Evolutionary conservation across 495 filamentous ascomycete species (phyloP).

Genomic region (Tuber umbilicatum): DNA sequence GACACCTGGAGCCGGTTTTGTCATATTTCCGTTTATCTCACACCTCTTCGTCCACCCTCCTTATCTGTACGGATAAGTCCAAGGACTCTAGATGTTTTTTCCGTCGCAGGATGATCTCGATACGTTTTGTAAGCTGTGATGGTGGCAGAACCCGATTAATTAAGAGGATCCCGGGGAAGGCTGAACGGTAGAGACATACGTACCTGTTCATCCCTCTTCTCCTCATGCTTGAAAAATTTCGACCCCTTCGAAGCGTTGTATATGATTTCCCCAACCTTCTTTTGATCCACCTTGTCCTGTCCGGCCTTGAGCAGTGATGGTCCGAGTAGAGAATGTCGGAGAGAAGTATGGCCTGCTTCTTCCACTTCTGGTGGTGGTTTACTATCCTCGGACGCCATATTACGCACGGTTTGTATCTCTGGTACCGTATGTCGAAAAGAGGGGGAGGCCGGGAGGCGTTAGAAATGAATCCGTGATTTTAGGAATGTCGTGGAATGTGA

Average conservation of each 20-base stretch:
- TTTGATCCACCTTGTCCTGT: conserved; percentile 88
- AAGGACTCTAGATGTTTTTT: conserved; percentile 71
- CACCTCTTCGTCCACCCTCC: conserved; percentile 67
- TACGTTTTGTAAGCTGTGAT: conserved; percentile 69
- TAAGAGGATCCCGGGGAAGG: not conserved
- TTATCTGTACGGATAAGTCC: conserved; percentile 64
- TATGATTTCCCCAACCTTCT: conserved; percentile 90
- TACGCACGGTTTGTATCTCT: not conserved
- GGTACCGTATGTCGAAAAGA: not conserved
- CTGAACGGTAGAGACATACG: conserved; percentile 15
- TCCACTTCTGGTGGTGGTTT: not conserved
- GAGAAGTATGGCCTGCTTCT: conserved; percentile 19
- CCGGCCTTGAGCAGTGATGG: conserved; percentile 92
- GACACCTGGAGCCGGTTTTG: not conserved
- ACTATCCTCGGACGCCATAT: conserved; percentile 16
- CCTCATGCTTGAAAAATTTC: conserved; percentile 93
- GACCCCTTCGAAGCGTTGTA: conserved; percentile 95
- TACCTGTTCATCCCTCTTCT: conserved; percentile 61
- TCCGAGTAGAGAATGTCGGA: conserved; percentile 62
- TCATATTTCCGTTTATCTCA: not conserved
- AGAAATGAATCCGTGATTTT: not conserved
- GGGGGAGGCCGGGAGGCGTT: not conserved
- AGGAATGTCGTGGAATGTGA: not conserved
- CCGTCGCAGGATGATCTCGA: conserved; percentile 67
- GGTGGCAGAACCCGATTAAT: not conserved